Base-by-base conservation (phyloP, 208 protist genomes). In the Crithidia fasciculata region DNA sequence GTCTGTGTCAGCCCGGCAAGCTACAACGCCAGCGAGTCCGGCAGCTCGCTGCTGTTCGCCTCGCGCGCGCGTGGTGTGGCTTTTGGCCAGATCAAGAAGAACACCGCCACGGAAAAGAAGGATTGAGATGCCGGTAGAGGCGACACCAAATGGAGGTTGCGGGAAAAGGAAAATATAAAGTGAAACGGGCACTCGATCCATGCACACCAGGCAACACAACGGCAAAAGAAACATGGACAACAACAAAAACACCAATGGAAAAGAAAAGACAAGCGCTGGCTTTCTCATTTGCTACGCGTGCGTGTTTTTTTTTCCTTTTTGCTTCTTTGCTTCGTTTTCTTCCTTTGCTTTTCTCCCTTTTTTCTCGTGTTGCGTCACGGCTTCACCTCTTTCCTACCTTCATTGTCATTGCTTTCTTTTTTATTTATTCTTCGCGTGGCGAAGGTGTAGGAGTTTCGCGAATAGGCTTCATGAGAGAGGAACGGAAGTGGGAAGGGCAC, bases 1-100 rank as follows among this genome's bases (percentile, higher is more conserved):
- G 94, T 94, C 36, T 98, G 96, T 71, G 92, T 98, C 43, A 97
- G 91, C 47, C 97, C 97, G 13, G 93, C 96, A 6, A 94, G 91
- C 77, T 97, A 98, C 89, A 98, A 98, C 80, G 72, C 78, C 47
- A 94, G 85, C 70, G 96, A 98, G 80, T 92, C 92, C 5, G 64
- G 76, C 53, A 96, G 91, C 72, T 97, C 96, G 5, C 84, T 97
- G 39, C 80, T 92, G 66, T 98, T 98, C 68, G 96, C 96, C 8
- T 89, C 89, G 3, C 93, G 94, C 59, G 96, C 91, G 43, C 94
- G 94, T 58, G 91, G 91, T 54, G 87, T 96, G 9, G 83, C 82
- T 1, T 93, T 97, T 76, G 94, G 94, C 4, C 84, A 93, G 73
- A 91, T 93, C 58, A 97, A 96, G 83, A 96, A 95, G 82, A 97